Evolutionary conservation across 176 grass and related monocot genomes (phyloP).

Genomic region (Microstegium vimineum): DNA sequence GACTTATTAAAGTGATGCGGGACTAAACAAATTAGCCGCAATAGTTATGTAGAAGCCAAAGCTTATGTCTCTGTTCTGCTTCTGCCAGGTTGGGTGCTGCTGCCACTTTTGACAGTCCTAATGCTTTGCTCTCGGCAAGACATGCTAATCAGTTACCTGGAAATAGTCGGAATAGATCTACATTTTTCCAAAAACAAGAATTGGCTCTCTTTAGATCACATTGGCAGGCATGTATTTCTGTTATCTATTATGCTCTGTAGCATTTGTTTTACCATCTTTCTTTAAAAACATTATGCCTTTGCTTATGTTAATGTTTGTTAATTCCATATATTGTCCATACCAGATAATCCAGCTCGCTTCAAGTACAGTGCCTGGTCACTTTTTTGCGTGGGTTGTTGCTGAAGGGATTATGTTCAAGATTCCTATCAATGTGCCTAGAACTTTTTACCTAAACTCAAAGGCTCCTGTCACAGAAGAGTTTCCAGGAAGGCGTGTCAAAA

Average conservation of each 20-base stretch:
- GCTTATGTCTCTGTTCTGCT: conserved; percentile 30
- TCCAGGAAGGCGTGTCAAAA: conserved; percentile 85
- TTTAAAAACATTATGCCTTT: background rate
- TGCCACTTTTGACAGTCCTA: conserved; percentile 35
- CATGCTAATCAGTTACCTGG: conserved; percentile 38
- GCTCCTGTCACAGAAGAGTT: conserved; percentile 79
- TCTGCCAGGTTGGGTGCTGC: conserved; percentile 57
- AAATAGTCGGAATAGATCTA: conserved; percentile 38
- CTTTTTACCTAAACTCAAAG: conserved; percentile 89
- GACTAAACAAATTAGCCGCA: background rate
- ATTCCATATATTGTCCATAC: conserved; percentile 28
- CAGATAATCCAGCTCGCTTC: conserved; percentile 92
- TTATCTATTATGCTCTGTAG: background rate
- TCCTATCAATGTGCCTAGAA: conserved; percentile 66
- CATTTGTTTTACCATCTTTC: background rate
- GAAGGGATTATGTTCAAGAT: conserved; percentile 93
- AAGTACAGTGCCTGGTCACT: conserved; percentile 53
- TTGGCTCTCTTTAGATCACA: conserved; percentile 78
- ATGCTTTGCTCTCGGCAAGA: conserved; percentile 34
- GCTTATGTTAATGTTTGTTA: conserved; percentile 10
- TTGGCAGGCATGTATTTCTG: conserved; percentile 65
- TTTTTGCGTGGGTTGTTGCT: conserved; percentile 89
- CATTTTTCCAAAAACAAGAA: conserved; percentile 87
- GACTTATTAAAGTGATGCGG: conserved; percentile 3
- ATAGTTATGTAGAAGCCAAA: conserved; percentile 2